A percentile compares a stretch with the other conserved stretches of the same genome.
These are phyloP conservation scores for Aspergillus homomorphus DNA, from an alignment of 495 filamentous ascomycete genomes.

Conservation along the genomic window DNA sequence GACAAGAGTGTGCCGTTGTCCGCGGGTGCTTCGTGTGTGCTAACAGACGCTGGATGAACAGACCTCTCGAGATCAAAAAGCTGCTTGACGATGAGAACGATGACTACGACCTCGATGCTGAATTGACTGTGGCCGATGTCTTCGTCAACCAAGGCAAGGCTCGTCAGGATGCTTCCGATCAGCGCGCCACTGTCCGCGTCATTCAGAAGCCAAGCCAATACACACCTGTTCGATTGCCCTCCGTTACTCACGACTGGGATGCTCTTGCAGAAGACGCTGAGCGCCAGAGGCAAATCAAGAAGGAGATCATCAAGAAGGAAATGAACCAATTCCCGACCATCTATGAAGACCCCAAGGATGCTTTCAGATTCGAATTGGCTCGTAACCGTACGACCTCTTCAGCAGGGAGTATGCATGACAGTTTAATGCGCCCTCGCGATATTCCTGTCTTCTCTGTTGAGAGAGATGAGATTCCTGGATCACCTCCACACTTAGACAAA, in stretches of 20 bases:
- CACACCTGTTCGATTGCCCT: constrained; percentile 28
- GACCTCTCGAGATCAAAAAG: constrained; percentile 39
- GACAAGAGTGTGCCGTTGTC: neutral
- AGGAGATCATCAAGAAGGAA: constrained; percentile 11
- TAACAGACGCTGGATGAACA: constrained; percentile 12
- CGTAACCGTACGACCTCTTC: neutral
- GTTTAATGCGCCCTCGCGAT: constrained; percentile 11
- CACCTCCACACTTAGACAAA: constrained; percentile 5
- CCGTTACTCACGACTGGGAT: constrained; percentile 37
- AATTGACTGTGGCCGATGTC: constrained; percentile 37
- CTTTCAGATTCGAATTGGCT: neutral
- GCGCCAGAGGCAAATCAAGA: constrained; percentile 12
- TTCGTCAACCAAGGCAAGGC: constrained; percentile 39
- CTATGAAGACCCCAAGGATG: constrained; percentile 8
- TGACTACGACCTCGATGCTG: constrained; percentile 29
- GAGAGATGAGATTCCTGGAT: constrained; percentile 16
- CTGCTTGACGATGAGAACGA: constrained; percentile 37
- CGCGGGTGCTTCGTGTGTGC: neutral
- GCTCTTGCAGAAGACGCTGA: constrained; percentile 21
- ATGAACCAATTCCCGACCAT: constrained; percentile 14
- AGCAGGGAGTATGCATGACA: neutral
- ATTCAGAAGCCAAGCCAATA: constrained; percentile 27
- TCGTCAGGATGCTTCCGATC: constrained; percentile 33
- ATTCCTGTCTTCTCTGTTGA: constrained; percentile 28
- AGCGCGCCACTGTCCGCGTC: constrained; percentile 34